Evolutionary conservation across 768 basidiomycete genomes (phyloP), one percentile per base, ranked within the genome.

Genomic region (Amanita molliuscula): DNA sequence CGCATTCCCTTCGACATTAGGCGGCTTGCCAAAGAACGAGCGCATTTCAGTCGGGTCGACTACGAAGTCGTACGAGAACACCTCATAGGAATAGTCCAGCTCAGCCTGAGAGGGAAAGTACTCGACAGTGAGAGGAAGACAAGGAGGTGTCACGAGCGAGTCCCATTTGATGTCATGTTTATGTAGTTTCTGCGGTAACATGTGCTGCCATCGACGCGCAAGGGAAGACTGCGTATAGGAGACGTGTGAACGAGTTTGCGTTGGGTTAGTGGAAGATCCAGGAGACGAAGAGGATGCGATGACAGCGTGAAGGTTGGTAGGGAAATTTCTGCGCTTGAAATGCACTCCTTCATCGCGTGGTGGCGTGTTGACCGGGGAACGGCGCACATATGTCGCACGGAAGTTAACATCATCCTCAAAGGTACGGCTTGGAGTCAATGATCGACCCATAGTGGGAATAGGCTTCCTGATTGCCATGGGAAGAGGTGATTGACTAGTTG

Each of bases 111-210:
- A 76, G 0, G 95, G 94, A 55, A 95, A 83, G 59, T 90, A 80
- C 59, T 95, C 93, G 10, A 88, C 84, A 0, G 93, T 93, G 45
- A 98, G 74, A 5, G 95, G 95, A 1, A 97, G 75, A 58, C 89
- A 94, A 9, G 81, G 78, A 0, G 94, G 93, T 0, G 88, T 85
- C 45, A 83, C 75, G 61, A 93, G 81, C 8, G 83, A 83, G 55
- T 78, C 81, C 95, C 95, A 98, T 62, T 97, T 96, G 64, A 93
- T 76, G 40, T 94, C 84, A 53, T 92, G 82, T 62, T 90, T 86
- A 61, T 79, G 84, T 21, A 77, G 63, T 6, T 82, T 78, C 15
- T 75, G 74, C 0, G 91, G 82, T 59, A 87, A 84, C 53, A 85
- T 77, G 60, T 95, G 90, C 55, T 94, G 82, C 93, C 94, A 97